Conservation (phyloP, 2,329 filamentous ascomycete species). For the Trichoderma sp. region DNA sequence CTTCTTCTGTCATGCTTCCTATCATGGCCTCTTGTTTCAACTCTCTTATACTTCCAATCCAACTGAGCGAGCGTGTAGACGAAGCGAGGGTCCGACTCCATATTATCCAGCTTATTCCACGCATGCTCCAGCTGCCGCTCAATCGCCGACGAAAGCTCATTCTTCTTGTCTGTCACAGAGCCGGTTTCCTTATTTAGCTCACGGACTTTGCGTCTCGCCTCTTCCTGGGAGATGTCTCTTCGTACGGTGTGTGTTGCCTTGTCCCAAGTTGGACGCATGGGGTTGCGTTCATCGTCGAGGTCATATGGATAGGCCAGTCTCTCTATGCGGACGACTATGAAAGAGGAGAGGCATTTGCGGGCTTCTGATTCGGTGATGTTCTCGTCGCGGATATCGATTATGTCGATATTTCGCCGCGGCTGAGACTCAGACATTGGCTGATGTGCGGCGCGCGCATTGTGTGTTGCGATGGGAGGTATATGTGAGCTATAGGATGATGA, state of each 20-base stretch:
- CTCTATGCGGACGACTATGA: conserved; percentile 45
- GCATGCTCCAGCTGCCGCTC: conserved; percentile 46
- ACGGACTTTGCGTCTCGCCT: conserved; percentile 40
- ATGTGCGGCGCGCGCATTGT: background rate
- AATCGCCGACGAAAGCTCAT: conserved; percentile 37
- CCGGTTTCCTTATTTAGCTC: conserved; percentile 36
- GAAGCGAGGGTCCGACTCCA: conserved; percentile 42
- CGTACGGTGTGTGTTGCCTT: conserved; percentile 37
- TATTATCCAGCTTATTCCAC: conserved; percentile 36
- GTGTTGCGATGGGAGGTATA: background rate
- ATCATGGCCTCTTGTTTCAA: conserved; percentile 25
- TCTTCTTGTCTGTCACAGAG: conserved; percentile 42
- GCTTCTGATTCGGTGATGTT: conserved; percentile 42
- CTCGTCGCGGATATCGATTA: conserved; percentile 42
- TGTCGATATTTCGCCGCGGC: conserved; percentile 20
- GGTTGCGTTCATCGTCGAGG: conserved; percentile 41
- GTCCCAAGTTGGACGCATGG: conserved; percentile 43
- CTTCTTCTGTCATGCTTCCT: conserved; percentile 25
- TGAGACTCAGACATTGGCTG: background rate
- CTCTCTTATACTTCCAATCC: conserved; percentile 40
- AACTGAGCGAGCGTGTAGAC: conserved; percentile 48
- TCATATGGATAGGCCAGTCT: conserved; percentile 37
- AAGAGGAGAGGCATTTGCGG: conserved; percentile 42
- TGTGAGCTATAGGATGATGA: background rate
- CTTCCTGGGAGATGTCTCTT: conserved; percentile 41